Evolutionary conservation across 306 rosid genomes (phyloP).

Genomic region (Vicia villosa): DNA sequence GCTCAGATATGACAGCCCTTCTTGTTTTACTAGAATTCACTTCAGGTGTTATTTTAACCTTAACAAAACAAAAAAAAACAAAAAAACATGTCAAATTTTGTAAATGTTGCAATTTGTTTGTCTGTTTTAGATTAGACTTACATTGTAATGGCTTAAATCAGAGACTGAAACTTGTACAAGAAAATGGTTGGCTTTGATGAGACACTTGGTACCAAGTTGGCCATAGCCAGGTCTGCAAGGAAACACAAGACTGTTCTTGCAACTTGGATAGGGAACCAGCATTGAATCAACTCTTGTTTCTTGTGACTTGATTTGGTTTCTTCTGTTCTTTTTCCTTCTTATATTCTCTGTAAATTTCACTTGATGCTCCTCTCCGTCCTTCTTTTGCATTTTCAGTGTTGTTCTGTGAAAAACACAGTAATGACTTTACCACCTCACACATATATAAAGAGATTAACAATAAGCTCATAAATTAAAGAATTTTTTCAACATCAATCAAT

Average conservation of each 20-base stretch:
- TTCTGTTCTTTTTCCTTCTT: conserved; percentile 40
- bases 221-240: conserved; percentile 55
- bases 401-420: conserved; percentile 34
- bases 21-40: conserved; percentile 43
- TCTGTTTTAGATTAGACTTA: conserved; percentile 33
- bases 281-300: conserved; percentile 27
- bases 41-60: conserved; percentile 52
- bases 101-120: not conserved
- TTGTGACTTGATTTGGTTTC: conserved; percentile 34
- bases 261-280: conserved; percentile 31
- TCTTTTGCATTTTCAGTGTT: conserved; percentile 35
- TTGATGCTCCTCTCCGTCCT: conserved; percentile 45
- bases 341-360: conserved; percentile 41
- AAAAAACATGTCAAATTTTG: not conserved
- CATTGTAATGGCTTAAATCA: conserved; percentile 51
- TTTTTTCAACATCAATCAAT: too few species aligned
- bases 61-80: conserved; percentile 23
- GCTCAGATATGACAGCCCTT: conserved; percentile 50
- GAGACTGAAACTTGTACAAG: conserved; percentile 34
- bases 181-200: conserved; percentile 38
- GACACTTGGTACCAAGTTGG: conserved; percentile 41
- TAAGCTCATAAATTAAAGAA: too few species aligned
- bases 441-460: not conserved
- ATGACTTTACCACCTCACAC: not conserved
- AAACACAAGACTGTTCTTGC: conserved; percentile 48